Percentiles rank a stretch among this genome's conserved stretches.
phyloP scores from a whole-genome alignment of 805 yeast species.

The Candida pini region DNA sequence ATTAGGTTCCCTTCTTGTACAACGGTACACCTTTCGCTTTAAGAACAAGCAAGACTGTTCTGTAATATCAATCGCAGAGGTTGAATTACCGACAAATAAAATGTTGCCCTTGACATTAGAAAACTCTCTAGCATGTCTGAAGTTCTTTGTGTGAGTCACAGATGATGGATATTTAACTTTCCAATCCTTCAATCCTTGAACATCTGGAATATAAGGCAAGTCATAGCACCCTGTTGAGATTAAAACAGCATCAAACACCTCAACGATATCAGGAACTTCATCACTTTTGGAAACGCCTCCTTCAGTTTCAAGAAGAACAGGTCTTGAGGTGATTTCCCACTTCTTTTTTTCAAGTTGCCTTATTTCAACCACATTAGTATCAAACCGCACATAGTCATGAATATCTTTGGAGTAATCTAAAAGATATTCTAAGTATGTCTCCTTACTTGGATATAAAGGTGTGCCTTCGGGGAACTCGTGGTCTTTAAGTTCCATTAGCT shows the following conservation, averaged over 20 bases:
- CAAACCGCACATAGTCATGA: conserved; percentile 33
- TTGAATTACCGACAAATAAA: conserved; percentile 65
- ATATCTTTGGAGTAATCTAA: conserved; percentile 43
- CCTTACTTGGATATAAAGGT: conserved; percentile 51
- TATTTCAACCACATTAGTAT: conserved; percentile 43
- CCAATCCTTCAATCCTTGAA: conserved; percentile 49
- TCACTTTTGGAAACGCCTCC: conserved; percentile 23
- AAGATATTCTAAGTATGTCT: conserved; percentile 55
- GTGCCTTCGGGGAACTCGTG: conserved; percentile 41
- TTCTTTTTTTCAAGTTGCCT: conserved; percentile 20
- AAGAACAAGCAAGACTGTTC: conserved; percentile 47
- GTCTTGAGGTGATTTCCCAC: conserved; percentile 40
- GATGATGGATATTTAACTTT: conserved; percentile 37
- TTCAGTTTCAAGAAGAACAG: conserved; percentile 26
- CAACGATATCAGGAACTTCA: conserved; percentile 24
- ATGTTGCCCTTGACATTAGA: conserved; percentile 35
- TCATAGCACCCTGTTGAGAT: conserved; percentile 60
- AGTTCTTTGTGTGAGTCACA: conserved; percentile 54
- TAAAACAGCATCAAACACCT: conserved; percentile 55
- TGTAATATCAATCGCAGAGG: conserved; percentile 70
- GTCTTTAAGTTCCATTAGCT: conserved; percentile 60
- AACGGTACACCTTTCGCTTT: conserved; percentile 39
- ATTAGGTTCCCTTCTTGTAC: conserved; percentile 40
- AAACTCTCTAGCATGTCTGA: conserved; percentile 39
- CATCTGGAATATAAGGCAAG: conserved; percentile 53